Evolutionary conservation across 768 basidiomycete species (phyloP).

Genomic region (Brasilioporus rufonigricans): DNA sequence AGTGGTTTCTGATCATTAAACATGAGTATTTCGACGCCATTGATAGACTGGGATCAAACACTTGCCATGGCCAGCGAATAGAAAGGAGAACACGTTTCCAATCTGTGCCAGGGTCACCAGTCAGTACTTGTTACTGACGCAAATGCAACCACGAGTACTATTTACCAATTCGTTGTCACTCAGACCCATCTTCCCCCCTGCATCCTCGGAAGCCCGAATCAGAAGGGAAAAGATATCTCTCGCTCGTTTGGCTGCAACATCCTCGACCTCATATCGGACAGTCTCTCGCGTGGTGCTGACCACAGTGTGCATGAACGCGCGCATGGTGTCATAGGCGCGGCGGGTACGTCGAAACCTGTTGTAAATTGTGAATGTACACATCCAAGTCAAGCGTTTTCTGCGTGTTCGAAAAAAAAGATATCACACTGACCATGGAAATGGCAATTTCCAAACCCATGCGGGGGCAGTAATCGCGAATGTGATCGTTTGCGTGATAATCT

Average conservation of each 20-base stretch:
- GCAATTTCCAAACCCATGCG: slow-evolving; percentile 23
- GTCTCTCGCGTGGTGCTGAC: slow-evolving; percentile 8
- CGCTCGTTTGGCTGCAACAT: not conserved
- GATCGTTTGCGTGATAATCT: slow-evolving; percentile 9
- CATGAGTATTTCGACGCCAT: not conserved
- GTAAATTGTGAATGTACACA: not conserved
- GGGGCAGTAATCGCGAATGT: slow-evolving; percentile 19
- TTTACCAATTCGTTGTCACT: slow-evolving; percentile 21
- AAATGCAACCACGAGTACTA: not conserved
- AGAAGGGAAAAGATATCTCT: slow-evolving; percentile 23
- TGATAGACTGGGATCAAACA: not conserved
- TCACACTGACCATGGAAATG: slow-evolving; percentile 14
- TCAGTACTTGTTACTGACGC: not conserved
- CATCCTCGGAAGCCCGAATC: slow-evolving; percentile 19
- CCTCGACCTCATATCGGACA: slow-evolving; percentile 8
- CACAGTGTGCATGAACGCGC: slow-evolving; percentile 18
- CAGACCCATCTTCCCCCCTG: slow-evolving; percentile 15
- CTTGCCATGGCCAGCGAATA: slow-evolving; percentile 60
- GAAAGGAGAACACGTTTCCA: slow-evolving; percentile 49
- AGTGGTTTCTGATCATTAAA: slow-evolving; percentile 31
- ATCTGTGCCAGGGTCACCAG: slow-evolving; percentile 33
- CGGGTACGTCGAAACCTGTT: slow-evolving; percentile 20
- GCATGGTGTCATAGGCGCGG: slow-evolving; percentile 21
- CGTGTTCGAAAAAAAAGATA: not conserved
- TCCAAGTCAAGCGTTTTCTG: not conserved